Conservation (phyloP, 441 rosid genomes). For the Pelargonium fulgidum region DNA sequence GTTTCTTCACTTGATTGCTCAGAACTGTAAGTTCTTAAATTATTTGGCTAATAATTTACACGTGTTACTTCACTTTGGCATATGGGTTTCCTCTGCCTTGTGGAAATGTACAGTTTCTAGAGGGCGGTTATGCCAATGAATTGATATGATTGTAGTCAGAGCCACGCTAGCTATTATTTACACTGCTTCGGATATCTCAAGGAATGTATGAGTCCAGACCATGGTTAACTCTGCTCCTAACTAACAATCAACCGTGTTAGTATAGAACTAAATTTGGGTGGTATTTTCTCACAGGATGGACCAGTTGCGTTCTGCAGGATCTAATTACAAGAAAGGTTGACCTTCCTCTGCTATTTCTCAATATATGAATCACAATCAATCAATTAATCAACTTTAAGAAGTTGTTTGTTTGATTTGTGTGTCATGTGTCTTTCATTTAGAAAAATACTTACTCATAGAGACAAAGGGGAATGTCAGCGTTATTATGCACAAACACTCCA, state of each 20-base stretch:
- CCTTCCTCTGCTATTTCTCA: conserved; percentile 11
- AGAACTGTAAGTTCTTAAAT: conserved; percentile 51
- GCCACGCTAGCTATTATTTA: too few relatives aligned
- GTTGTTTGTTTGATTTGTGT: conserved; percentile 14
- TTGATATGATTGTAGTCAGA: too few relatives aligned
- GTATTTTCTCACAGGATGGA: conserved; percentile 49
- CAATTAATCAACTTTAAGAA: conserved; percentile 2
- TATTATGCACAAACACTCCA: conserved; percentile 56
- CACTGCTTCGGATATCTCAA: neutral
- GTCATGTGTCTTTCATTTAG: conserved; percentile 30
- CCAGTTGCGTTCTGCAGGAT: conserved; percentile 44
- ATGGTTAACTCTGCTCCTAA: neutral
- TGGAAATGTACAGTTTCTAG: too few relatives aligned
- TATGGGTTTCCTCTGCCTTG: too few relatives aligned
- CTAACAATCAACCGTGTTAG: neutral
- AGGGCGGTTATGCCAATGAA: too few relatives aligned
- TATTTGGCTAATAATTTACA: too few relatives aligned
- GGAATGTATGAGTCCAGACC: neutral
- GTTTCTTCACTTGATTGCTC: conserved; percentile 56
- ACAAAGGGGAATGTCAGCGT: conserved; percentile 41
- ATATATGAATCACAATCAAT: neutral
- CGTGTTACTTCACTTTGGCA: too few relatives aligned
- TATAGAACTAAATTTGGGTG: conserved; percentile 18
- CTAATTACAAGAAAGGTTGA: conserved; percentile 50
- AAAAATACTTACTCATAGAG: conserved; percentile 55